Conservation (phyloP, 1,139 yeast genomes). For the Nematodospora anomalae region DNA sequence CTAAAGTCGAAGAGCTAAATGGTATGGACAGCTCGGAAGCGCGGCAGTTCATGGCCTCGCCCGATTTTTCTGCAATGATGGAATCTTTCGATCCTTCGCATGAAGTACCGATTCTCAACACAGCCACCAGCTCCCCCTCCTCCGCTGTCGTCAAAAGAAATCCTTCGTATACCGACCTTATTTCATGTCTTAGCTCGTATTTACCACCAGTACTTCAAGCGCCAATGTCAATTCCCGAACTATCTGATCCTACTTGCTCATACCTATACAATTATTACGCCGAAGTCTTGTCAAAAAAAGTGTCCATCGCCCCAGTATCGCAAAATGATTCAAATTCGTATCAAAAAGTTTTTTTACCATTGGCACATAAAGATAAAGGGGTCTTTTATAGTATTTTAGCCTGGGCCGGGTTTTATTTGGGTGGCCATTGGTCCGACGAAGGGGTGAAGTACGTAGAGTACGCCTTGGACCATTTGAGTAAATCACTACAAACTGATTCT, state of each 20-base stretch:
- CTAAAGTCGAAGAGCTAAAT: conserved; percentile 9
- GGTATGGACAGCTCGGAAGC: conserved; percentile 6
- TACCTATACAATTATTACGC: conserved; percentile 65
- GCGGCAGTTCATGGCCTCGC: conserved; percentile 12
- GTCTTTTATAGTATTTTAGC: conserved; percentile 70
- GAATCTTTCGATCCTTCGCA: conserved; percentile 13
- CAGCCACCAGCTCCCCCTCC: too few species aligned
- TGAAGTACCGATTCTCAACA: neutral
- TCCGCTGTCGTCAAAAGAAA: neutral
- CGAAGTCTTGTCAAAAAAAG: conserved; percentile 54
- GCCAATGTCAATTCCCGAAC: conserved; percentile 21
- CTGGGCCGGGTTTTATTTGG: conserved; percentile 73
- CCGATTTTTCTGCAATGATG: conserved; percentile 10
- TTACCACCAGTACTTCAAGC: conserved; percentile 19
- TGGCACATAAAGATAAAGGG: conserved; percentile 69
- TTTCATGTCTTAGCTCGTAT: conserved; percentile 20
- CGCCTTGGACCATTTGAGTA: conserved; percentile 47
- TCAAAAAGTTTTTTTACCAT: conserved; percentile 71
- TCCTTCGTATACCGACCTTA: conserved; percentile 16
- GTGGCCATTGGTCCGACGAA: conserved; percentile 43
- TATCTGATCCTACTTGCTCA: conserved; percentile 19
- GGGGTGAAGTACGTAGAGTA: conserved; percentile 47
- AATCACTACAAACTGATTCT: conserved; percentile 9
- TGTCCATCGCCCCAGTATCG: conserved; percentile 63
- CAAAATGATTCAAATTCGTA: conserved; percentile 61